A percentile compares a stretch with the other conserved stretches of the same genome.
phyloP scores from a whole-genome alignment of 2,329 filamentous ascomycete species.

The Fusarium napiforme region DNA sequence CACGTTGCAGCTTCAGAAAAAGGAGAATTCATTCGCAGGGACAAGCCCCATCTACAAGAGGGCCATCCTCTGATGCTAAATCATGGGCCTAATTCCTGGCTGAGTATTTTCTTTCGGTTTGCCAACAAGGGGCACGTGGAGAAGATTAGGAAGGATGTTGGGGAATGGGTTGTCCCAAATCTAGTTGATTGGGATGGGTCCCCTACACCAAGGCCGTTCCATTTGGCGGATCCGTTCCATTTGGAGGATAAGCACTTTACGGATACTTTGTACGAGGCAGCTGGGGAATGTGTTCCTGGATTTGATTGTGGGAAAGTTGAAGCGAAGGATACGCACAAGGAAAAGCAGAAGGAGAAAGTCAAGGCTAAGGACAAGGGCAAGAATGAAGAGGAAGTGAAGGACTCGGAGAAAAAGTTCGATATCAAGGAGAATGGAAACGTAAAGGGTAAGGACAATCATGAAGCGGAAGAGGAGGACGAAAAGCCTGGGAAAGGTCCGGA shows the following conservation, averaged over 20 bases:
- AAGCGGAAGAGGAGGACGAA: not conserved
- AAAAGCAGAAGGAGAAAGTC: too few relatives aligned
- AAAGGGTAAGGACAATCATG: not conserved
- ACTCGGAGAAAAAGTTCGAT: not conserved
- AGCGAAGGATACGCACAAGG: not conserved
- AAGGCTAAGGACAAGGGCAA: not conserved
- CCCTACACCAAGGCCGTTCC: not conserved
- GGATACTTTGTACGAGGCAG: not conserved
- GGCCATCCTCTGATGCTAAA: not conserved
- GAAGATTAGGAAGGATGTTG: not conserved
- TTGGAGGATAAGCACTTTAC: not conserved
- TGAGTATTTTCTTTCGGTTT: accelerated
- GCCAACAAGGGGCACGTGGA: accelerated
- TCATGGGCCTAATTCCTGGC: too few relatives aligned
- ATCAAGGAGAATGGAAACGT: too few relatives aligned
- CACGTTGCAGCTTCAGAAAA: not conserved
- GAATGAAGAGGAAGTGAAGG: accelerated
- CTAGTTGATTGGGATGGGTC: not conserved
- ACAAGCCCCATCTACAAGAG: not conserved
- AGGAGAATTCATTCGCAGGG: accelerated
- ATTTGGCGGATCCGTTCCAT: not conserved
- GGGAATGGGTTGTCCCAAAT: not conserved
- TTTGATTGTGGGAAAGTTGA: not conserved
- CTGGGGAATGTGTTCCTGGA: not conserved
- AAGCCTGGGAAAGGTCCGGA: not conserved